Base-by-base conservation (phyloP, 1,139 yeast genomes). In the Suhomyces ambrosiae region DNA sequence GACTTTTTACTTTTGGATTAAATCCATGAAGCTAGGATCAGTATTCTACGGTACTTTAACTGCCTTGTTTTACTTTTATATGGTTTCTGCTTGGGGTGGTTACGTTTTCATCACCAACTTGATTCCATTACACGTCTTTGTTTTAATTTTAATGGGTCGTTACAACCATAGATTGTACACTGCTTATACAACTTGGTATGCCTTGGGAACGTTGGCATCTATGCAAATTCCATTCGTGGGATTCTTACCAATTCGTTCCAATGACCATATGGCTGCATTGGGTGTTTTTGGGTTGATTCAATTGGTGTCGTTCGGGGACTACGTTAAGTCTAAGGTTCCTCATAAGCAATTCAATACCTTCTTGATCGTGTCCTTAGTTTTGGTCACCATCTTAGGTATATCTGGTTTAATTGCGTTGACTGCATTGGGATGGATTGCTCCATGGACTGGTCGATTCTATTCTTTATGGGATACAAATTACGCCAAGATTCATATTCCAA, bases 31-130 rank as follows among this genome's bases (percentile, higher is more conserved):
- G 63, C 69, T 85, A 33, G 99, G 99, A 22, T 86, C 96, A 3
- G 83, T 89, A 12, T 75, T 86, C 50, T 87, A 83, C 72, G 95
- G 90, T 13, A 76, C 94, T 5, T 67, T 85, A 52, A 82, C 97
- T 23, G 95, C 98, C 2, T 62, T 88, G 32, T 85, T 83, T 54
- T 94, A 94, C 70, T 94, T 94, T 64, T 94, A 94, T 74, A 94
- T 94, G 99, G 99, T 94, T 36, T 84, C 96, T 37, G 98, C 99
- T n/a, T 94, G 99, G 99, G 98, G 98, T 72, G 99, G 99, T 15
- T 94, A 94, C 60, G 99, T 92, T 35, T 94, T 94, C 71, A 94
- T 94, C 66, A 94, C 98, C 45, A 94, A 94, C 68, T 81, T 94
- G 73, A 88, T 94, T 54, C 99, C 99, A 35, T 74, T 94, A 54